Conservation (phyloP, 2,329 filamentous ascomycete species). For the Colletotrichum costaricense region DNA sequence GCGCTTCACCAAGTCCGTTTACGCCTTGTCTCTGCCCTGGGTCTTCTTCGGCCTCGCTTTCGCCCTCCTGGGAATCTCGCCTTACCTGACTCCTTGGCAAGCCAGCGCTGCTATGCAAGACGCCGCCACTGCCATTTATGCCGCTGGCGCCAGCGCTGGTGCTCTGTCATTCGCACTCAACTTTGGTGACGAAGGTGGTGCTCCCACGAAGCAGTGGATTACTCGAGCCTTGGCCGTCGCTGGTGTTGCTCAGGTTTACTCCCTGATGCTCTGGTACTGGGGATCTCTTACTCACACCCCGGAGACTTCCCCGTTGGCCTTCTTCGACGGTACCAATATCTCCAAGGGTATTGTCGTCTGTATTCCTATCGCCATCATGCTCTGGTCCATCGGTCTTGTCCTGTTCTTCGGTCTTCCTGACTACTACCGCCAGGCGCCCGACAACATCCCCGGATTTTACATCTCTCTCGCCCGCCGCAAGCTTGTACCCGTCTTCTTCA, state of each 20-base stretch:
- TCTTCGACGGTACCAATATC: conserved; percentile 46
- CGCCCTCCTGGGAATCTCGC: conserved; percentile 71
- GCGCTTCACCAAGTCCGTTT: conserved; percentile 66
- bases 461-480: conserved; percentile 70
- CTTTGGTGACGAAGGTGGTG: conserved; percentile 72
- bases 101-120: conserved; percentile 64
- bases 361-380: conserved; percentile 65
- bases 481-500: conserved; percentile 75
- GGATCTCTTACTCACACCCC: conserved; percentile 47
- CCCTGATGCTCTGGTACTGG: conserved; percentile 76
- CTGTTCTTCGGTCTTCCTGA: conserved; percentile 72
- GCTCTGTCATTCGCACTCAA: conserved; percentile 75
- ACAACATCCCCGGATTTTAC: conserved; percentile 74
- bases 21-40: conserved; percentile 70
- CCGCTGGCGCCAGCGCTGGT: conserved; percentile 70
- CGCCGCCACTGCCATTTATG: conserved; percentile 70
- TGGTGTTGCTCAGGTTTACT: conserved; percentile 74
- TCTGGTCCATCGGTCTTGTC: conserved; percentile 66
- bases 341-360: conserved; percentile 57
- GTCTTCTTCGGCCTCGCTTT: conserved; percentile 72
- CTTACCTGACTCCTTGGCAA: conserved; percentile 56
- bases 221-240: conserved; percentile 75
- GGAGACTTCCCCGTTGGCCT: conserved; percentile 29
- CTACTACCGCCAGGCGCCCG: conserved; percentile 74
- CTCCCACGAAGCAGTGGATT: conserved; percentile 73